Evolutionary conservation across 73 alveolate species (phyloP).

Genomic region (Paramecium sexaurelia): DNA sequence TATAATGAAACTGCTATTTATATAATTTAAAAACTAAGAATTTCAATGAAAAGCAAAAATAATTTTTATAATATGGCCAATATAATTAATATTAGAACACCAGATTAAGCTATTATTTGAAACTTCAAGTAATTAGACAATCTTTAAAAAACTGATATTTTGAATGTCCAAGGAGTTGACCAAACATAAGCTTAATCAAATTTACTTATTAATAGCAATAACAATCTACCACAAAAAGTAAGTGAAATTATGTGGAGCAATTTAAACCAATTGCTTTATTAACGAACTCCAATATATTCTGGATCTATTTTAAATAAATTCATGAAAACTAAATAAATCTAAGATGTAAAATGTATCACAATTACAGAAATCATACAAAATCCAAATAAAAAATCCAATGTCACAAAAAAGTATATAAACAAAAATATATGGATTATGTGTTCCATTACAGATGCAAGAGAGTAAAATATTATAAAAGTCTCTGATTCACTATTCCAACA

Average conservation of each 20-base stretch:
- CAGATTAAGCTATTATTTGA: neutral
- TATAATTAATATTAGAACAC: neutral
- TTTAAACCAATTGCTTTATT: neutral
- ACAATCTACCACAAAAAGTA: constrained; percentile 36
- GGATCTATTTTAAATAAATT: constrained; percentile 41
- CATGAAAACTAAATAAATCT: constrained; percentile 32
- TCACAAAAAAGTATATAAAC: neutral
- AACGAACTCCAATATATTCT: constrained; percentile 51
- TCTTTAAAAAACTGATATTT: neutral
- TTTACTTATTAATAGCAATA: constrained; percentile 25
- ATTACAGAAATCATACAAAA: constrained; percentile 27
- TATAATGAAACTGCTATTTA: neutral
- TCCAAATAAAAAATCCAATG: neutral
- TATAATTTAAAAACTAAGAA: neutral
- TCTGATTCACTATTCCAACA: constrained; percentile 6
- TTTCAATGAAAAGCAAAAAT: neutral
- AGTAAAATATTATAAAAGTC: constrained; percentile 15
- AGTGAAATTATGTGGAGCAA: constrained; percentile 7
- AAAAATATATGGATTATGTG: constrained; percentile 27
- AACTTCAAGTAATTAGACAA: neutral
- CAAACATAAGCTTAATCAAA: constrained; percentile 14
- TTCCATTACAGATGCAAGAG: constrained; percentile 11
- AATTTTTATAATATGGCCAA: neutral
- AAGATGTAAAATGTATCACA: neutral
- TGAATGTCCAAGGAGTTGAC: constrained; percentile 35